phyloP scores from a whole-genome alignment of 257 asterid genomes.

The Vinca minor region DNA sequence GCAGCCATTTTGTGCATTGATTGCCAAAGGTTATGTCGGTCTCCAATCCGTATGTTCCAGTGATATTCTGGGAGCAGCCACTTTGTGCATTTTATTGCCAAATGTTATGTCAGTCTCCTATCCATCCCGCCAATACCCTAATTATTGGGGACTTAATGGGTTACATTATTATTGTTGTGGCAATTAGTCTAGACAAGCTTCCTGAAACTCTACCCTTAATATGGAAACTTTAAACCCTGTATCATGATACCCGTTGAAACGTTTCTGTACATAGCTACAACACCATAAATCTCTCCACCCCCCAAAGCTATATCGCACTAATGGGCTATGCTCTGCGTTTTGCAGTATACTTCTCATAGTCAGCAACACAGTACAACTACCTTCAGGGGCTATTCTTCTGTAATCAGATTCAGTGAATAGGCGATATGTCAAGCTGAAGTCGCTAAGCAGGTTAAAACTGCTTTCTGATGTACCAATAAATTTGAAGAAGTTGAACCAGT shows the following conservation, averaged over 20 bases:
- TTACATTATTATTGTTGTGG: no score
- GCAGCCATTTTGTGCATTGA: no score
- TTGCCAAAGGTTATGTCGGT: no score
- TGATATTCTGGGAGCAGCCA: no score
- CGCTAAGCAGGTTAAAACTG: not conserved
- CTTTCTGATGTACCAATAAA: not conserved
- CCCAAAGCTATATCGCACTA: not conserved
- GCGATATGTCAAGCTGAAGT: not conserved
- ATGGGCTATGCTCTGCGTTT: not conserved
- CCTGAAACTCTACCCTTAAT: not conserved
- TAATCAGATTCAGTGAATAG: slow-evolving; percentile 8
- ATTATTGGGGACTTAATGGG: no score
- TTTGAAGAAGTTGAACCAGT: not conserved
- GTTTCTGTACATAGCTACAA: not conserved
- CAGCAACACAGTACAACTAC: not conserved
- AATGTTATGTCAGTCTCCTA: no score
- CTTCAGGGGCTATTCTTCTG: no score
- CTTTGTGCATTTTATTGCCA: no score
- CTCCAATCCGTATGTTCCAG: no score
- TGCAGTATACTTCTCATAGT: slow-evolving; percentile 2
- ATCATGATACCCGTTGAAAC: not conserved
- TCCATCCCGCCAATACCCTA: no score
- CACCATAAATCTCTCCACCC: not conserved
- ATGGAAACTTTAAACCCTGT: not conserved
- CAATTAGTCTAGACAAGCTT: not conserved